A percentile compares a stretch with the other conserved stretches of the same genome.
phyloP scores from a whole-genome alignment of 2,329 filamentous ascomycete genomes.

The Berkeleyomyces rouxiae region DNA sequence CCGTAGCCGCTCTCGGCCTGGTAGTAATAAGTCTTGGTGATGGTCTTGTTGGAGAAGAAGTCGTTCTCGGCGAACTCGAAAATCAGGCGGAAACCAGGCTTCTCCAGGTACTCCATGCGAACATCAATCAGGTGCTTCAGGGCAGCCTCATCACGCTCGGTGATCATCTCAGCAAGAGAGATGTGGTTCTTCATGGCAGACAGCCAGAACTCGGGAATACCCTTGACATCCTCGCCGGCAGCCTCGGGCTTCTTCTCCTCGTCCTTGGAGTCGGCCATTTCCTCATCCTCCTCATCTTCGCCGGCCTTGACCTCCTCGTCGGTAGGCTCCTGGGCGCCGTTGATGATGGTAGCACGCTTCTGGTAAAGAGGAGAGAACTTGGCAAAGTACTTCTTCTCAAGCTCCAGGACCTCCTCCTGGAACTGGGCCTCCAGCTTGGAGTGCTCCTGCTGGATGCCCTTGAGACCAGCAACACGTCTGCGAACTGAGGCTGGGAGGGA shows the following conservation, averaged over 20 bases:
- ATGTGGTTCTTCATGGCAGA: conserved; percentile 99
- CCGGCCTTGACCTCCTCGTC: conserved; percentile 76
- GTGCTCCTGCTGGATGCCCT: conserved; percentile 97
- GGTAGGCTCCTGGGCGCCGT: conserved; percentile 70
- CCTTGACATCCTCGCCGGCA: conserved; percentile 38
- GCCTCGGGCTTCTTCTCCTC: conserved; percentile 37
- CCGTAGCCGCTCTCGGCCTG: conserved; percentile 97
- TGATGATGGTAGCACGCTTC: conserved; percentile 85
- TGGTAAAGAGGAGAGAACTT: conserved; percentile 97
- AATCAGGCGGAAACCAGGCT: conserved; percentile 93
- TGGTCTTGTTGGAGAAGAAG: conserved; percentile 91
- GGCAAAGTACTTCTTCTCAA: conserved; percentile 99
- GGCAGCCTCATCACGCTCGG: conserved; percentile 86
- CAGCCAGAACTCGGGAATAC: conserved; percentile 98
- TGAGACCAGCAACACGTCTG: conserved; percentile 83
- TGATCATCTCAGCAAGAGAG: conserved; percentile 95
- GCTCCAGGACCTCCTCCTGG: conserved; percentile 91
- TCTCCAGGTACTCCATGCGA: conserved; percentile 98
- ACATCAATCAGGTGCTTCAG: conserved; percentile 83
- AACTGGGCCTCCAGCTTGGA: conserved; percentile 96
- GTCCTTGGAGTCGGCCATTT: conserved; percentile 39
- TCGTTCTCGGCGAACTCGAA: conserved; percentile 94
- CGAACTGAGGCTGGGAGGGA: conserved; percentile 78
- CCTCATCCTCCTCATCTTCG: conserved; percentile 59
- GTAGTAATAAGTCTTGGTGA: conserved; percentile 98